Conservation (phyloP, 768 basidiomycete species). For the Leccinum pellstonianum region DNA sequence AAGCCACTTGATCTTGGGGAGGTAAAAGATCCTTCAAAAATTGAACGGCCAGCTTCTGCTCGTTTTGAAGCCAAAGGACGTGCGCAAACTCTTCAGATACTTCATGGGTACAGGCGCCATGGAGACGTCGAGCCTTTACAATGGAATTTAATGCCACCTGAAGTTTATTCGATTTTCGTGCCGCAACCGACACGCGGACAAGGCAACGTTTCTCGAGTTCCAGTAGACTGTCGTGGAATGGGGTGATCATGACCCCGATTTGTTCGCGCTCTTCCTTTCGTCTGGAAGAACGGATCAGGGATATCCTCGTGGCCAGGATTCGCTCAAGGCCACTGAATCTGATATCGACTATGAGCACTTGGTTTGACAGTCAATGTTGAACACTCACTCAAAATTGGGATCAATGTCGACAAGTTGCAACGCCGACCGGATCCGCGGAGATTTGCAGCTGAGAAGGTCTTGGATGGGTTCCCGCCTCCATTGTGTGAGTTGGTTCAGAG, state of each 20-base stretch:
- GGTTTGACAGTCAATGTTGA: background rate
- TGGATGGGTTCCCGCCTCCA: constrained; percentile 49
- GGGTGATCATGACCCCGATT: constrained; percentile 67
- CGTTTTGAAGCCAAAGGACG: constrained; percentile 86
- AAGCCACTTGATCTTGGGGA: constrained; percentile 15
- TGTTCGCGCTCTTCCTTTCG: constrained; percentile 71
- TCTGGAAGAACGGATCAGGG: constrained; percentile 71
- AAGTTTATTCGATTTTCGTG: constrained; percentile 61
- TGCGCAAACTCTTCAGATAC: constrained; percentile 82
- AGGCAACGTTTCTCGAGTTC: constrained; percentile 70
- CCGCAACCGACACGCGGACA: constrained; percentile 66
- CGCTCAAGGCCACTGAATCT: constrained; percentile 78
- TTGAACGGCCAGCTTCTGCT: constrained; percentile 80
- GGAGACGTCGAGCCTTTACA: constrained; percentile 68
- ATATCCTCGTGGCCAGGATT: constrained; percentile 77
- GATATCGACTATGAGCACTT: constrained; percentile 14
- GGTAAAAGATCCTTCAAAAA: constrained; percentile 49
- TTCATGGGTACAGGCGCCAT: constrained; percentile 42
- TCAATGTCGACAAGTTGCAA: constrained; percentile 47
- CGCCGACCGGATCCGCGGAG: constrained; percentile 38
- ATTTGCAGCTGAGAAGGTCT: constrained; percentile 30
- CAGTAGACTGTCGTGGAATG: constrained; percentile 49
- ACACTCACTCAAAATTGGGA: constrained; percentile 64
- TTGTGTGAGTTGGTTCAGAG: constrained; percentile 68
- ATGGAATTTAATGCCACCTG: constrained; percentile 89